Conservation (phyloP, 139 green algal species). For the Picochlorum sp. region DNA sequence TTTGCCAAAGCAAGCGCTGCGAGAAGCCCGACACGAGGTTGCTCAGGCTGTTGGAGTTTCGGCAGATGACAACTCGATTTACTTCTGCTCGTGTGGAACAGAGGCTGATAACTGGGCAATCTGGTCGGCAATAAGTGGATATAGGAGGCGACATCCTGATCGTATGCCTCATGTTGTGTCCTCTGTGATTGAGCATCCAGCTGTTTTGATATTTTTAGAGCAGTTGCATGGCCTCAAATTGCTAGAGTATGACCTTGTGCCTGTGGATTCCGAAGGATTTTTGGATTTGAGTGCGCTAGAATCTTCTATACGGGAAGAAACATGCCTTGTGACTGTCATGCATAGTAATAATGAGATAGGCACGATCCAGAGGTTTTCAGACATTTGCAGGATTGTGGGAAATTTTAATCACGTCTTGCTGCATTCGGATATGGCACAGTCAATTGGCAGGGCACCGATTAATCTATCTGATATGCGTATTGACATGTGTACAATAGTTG, state of each 20-base stretch:
- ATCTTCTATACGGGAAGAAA: slow-evolving; percentile 23
- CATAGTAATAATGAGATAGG: slow-evolving; percentile 79
- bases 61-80: slow-evolving; percentile 24
- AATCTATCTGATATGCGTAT: slow-evolving; percentile 58
- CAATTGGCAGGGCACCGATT: slow-evolving; percentile 59
- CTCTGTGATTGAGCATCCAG: slow-evolving; percentile 65
- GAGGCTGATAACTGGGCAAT: slow-evolving; percentile 44
- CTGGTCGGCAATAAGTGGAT: slow-evolving; percentile 35
- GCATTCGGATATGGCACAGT: slow-evolving; percentile 71
- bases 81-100: slow-evolving; percentile 48
- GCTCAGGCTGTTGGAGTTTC: slow-evolving; percentile 34
- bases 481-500: slow-evolving; percentile 67
- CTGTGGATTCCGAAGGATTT: slow-evolving; percentile 43
- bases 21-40: slow-evolving; percentile 42
- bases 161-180: slow-evolving; percentile 55
- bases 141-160: background rate
- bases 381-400: slow-evolving; percentile 23
- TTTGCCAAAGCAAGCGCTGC: slow-evolving; percentile 35
- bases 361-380: slow-evolving; percentile 38
- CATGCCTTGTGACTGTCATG: slow-evolving; percentile 68
- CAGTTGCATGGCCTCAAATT: slow-evolving; percentile 19
- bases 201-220: slow-evolving; percentile 39
- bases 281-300: slow-evolving; percentile 37
- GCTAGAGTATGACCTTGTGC: slow-evolving; percentile 44
- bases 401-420: background rate